Conservation (phyloP, 192 early-diverging fungal genomes). For the Podochytrium sp. region DNA sequence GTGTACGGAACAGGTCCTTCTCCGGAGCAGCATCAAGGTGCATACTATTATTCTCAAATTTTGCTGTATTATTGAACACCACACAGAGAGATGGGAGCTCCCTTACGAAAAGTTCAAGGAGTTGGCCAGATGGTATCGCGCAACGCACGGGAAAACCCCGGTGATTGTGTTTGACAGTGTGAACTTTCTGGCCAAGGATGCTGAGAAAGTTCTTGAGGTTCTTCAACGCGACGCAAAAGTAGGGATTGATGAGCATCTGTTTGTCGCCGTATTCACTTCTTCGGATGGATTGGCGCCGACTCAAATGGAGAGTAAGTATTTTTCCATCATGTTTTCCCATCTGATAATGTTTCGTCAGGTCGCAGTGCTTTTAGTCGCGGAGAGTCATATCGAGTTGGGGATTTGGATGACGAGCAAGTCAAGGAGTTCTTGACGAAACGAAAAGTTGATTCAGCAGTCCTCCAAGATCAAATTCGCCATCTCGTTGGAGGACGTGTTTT, state of each 20-base stretch:
- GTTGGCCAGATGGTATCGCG: not conserved
- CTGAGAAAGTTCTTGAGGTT: not conserved
- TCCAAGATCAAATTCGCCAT: constrained; percentile 10
- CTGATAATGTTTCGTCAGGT: not conserved
- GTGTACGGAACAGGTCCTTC: no score
- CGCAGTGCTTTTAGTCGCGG: constrained; percentile 12
- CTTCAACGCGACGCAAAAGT: not conserved
- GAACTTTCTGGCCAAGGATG: not conserved
- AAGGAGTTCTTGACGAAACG: constrained; percentile 1
- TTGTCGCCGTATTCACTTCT: not conserved
- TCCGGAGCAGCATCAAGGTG: no score
- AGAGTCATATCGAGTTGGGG: not conserved
- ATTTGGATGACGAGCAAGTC: constrained; percentile 2
- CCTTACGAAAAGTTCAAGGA: not conserved
- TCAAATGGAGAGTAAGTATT: not conserved
- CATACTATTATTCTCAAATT: not conserved
- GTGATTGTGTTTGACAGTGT: not conserved
- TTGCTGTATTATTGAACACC: not conserved
- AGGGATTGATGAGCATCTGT: not conserved
- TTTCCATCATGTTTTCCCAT: not conserved
- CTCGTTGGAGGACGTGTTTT: constrained; percentile 1
- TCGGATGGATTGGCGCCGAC: not conserved
- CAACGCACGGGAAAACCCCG: not conserved
- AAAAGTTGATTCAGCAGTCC: not conserved
- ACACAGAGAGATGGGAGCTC: not conserved